phyloP scores from a whole-genome alignment of 805 yeast species.

The Candida cerambycidarum region DNA sequence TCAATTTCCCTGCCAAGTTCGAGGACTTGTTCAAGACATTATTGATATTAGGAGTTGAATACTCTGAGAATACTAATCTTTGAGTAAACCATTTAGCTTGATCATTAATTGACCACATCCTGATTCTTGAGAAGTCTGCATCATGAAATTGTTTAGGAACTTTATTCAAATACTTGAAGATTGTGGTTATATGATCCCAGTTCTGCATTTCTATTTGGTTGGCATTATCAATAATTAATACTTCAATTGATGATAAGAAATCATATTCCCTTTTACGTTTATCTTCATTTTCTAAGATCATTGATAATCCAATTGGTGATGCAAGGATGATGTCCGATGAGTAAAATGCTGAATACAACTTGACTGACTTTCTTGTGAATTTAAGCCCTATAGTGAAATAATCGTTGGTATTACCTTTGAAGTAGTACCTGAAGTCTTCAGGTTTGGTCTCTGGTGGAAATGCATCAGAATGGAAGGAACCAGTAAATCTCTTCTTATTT shows the following conservation, averaged over 20 bases:
- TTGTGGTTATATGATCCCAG: constrained; percentile 77
- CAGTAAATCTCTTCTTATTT: constrained; percentile 70
- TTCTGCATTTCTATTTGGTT: constrained; percentile 90
- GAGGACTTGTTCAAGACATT: constrained; percentile 50
- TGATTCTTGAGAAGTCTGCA: constrained; percentile 86
- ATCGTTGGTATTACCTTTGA: constrained; percentile 89
- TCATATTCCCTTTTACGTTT: constrained; percentile 66
- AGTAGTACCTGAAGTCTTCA: constrained; percentile 73
- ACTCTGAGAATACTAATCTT: constrained; percentile 72
- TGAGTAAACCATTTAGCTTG: constrained; percentile 74
- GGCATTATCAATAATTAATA: constrained; percentile 76
- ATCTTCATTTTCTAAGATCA: constrained; percentile 67
- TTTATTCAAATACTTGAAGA: constrained; percentile 65
- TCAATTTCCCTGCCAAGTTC: constrained; percentile 61
- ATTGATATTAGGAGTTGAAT: constrained; percentile 77
- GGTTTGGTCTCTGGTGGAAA: constrained; percentile 62
- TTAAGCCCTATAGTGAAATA: constrained; percentile 89
- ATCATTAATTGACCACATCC: constrained; percentile 91
- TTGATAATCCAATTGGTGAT: constrained; percentile 81
- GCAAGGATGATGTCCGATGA: constrained; percentile 85
- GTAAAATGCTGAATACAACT: constrained; percentile 80
- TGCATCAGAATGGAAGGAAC: constrained; percentile 60
- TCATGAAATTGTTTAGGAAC: constrained; percentile 76
- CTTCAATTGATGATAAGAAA: constrained; percentile 85
- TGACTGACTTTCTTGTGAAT: constrained; percentile 82